Evolutionary conservation across 768 basidiomycete genomes (phyloP).

Genomic region (Lyophyllum decastes): DNA sequence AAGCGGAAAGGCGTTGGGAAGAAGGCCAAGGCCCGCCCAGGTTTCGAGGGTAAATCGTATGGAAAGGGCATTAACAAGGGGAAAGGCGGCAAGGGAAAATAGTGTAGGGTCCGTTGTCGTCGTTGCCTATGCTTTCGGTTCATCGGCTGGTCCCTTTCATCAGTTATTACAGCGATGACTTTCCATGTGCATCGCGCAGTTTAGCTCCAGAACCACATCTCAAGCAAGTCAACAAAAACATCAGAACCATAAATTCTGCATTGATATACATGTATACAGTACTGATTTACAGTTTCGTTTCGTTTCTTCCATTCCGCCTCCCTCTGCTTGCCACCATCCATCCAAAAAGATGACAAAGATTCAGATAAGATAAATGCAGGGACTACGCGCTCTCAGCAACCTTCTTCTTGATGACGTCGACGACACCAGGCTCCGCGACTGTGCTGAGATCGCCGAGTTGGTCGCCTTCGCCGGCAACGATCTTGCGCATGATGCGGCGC

Average conservation of each 20-base stretch:
- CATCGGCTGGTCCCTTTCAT: too few species aligned
- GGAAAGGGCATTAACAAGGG: slow-evolving; percentile 46
- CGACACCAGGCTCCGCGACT: slow-evolving; percentile 83
- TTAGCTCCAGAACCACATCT: too few species aligned
- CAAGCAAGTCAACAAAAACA: too few species aligned
- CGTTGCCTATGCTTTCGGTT: not conserved
- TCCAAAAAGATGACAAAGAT: not conserved
- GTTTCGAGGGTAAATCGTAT: slow-evolving; percentile 86
- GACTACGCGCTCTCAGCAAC: slow-evolving; percentile 46
- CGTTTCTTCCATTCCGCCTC: not conserved
- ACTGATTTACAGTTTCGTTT: too few species aligned
- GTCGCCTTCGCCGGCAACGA: slow-evolving; percentile 91
- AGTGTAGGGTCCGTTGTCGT: not conserved
- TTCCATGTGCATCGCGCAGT: too few species aligned
- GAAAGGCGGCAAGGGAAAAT: slow-evolving; percentile 35
- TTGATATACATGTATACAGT: too few species aligned
- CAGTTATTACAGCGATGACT: too few species aligned
- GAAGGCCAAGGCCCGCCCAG: slow-evolving; percentile 76
- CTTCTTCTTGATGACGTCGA: slow-evolving; percentile 83
- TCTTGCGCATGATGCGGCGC: slow-evolving; percentile 95
- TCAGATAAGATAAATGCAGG: not conserved
- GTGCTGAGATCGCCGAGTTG: slow-evolving; percentile 95
- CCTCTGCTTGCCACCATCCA: not conserved
- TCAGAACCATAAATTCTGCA: too few species aligned
- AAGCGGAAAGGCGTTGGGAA: slow-evolving; percentile 55